A percentile compares a stretch with the other conserved stretches of the same genome.
phyloP scores from a whole-genome alignment of 164 flowering plant genomes.

The Hamamelis virginiana region DNA sequence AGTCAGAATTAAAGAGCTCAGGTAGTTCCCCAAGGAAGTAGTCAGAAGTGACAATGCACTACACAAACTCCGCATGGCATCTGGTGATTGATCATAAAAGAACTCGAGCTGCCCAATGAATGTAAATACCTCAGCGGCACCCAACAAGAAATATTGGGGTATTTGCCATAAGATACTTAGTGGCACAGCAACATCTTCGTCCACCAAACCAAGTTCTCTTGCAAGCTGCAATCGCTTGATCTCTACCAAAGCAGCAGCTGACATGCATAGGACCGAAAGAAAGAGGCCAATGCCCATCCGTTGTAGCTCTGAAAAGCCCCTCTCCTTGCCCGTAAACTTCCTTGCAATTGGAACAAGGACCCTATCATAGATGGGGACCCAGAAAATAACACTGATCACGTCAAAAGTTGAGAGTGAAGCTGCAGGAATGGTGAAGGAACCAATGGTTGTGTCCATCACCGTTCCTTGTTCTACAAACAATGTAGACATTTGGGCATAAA shows the following conservation, averaged over 20 bases:
- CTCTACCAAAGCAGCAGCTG: constrained; percentile 79
- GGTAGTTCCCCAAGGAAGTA: constrained; percentile 56
- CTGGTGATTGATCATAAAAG: constrained; percentile 81
- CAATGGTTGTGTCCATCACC: constrained; percentile 69
- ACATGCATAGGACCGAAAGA: constrained; percentile 67
- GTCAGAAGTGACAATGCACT: constrained; percentile 62
- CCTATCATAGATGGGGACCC: constrained; percentile 83
- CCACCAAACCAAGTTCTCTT: constrained; percentile 42
- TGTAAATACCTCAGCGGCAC: constrained; percentile 65
- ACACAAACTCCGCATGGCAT: constrained; percentile 76
- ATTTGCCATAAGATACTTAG: constrained; percentile 71
- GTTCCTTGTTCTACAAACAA: constrained; percentile 87
- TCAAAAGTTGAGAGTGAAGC: constrained; percentile 88
- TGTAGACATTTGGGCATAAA: constrained; percentile 86
- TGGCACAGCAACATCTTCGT: constrained; percentile 48
- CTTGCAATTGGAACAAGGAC: constrained; percentile 72
- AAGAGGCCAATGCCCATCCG: constrained; percentile 89
- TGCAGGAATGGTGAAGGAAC: constrained; percentile 82
- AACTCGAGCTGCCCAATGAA: constrained; percentile 75
- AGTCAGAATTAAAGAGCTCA: constrained; percentile 64
- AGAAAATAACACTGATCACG: constrained; percentile 69
- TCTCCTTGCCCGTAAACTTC: constrained; percentile 66
- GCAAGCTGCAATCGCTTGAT: constrained; percentile 58
- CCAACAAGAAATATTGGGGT: constrained; percentile 74
- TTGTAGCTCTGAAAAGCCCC: constrained; percentile 83